phyloP scores from a whole-genome alignment of 768 basidiomycete genomes.

The Vararia minispora region DNA sequence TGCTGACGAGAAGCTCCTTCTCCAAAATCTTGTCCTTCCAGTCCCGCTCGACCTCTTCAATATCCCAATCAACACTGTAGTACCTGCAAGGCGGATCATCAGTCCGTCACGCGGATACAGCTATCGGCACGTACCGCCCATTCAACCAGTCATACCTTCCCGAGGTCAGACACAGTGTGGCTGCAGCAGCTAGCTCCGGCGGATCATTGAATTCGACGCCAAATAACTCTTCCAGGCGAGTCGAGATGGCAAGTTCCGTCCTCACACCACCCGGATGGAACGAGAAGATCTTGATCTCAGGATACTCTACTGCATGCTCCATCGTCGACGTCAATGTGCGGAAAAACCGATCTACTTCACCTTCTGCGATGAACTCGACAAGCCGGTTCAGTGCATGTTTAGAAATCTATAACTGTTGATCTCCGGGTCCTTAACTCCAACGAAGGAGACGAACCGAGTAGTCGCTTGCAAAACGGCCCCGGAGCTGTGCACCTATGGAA shows the following conservation, averaged over 20 bases:
- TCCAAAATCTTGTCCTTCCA: slow-evolving; percentile 1
- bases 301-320: background rate
- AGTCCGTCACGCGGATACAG: no score
- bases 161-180: slow-evolving; percentile 14
- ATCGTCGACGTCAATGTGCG: background rate
- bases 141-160: slow-evolving; percentile 15
- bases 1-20: background rate
- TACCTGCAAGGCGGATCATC: no score
- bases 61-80: no score
- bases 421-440: no score
- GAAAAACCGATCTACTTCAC: background rate
- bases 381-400: slow-evolving; percentile 5
- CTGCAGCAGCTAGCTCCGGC: slow-evolving; percentile 13
- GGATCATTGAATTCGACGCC: slow-evolving; percentile 1
- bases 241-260: background rate
- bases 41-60: slow-evolving; percentile 1
- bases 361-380: slow-evolving; percentile 3
- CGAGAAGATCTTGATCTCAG: slow-evolving; percentile 5
- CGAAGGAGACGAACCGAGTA: no score
- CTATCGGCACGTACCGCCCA: slow-evolving; percentile 14
- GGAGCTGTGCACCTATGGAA: no score
- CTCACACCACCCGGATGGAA: slow-evolving; percentile 4
- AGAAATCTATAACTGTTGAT: no score
- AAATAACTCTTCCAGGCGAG: no score
- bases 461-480: no score